Evolutionary conservation across 2,329 filamentous ascomycete species (phyloP), one percentile per base, ranked within the genome.

Genomic region (Hymenoscyphus linearis): DNA sequence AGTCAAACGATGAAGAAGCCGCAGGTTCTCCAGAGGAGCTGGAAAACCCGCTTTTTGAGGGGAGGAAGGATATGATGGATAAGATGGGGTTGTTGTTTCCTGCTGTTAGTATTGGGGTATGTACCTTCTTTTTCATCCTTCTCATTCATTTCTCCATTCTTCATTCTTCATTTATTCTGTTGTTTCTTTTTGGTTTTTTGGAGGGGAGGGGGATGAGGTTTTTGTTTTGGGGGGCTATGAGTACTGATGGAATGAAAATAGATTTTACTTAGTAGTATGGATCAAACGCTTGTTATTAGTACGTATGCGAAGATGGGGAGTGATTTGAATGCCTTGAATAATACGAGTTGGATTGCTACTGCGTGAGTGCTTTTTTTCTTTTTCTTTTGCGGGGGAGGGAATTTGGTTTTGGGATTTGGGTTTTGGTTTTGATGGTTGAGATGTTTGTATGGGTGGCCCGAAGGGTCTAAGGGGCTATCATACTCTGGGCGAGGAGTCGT

Each of bases 281-380:
- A 93, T 70, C 88, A 92, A 73, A 90, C 90, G 0, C 84, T 93
- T 59, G 86, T 90, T 34, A 84, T 93, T 55, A 85, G 85, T n/a
- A 86, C 82, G n/a, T 92, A 92, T 73, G 88, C 87, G 56, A 85
- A 82, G 64, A 93, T 93, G 68, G 89, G 89, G 12, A 90, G 82
- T 60, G 90, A 93, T 65, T 76, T 93, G 31, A 79, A 89, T 57
- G 88, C 89, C 1, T 78, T 93, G 58, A 90, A 88, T 70, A 84
- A 83, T 66, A 91, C 88, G 3, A 88, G 84, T 58, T 92, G 89
- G 89, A 87, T 92, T 62, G 88, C 88, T 31, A 85, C 84, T 27
- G 74, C 78, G 73, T 79, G 64, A 65, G 66, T 62, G n/a, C 0
- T 36, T 26, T 13, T 13, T 55, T 14, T 60, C 37, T 44, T 65